A percentile compares a stretch with the other conserved stretches of the same genome.
These are phyloP conservation scores for Boletus tylopilopsis DNA, from an alignment of 768 basidiomycete species.

Conservation along the genomic window DNA sequence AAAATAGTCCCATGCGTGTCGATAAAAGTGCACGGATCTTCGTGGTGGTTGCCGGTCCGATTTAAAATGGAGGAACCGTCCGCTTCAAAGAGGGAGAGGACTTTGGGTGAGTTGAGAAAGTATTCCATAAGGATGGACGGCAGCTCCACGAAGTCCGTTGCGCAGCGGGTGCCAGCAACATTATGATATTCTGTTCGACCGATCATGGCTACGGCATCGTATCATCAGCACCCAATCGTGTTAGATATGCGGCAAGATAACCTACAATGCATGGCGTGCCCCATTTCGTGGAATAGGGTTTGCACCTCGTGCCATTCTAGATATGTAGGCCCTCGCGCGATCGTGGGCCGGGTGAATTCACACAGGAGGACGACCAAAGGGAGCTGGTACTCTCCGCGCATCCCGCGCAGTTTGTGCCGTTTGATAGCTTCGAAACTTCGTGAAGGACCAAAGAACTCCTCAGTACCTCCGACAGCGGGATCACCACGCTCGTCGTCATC, in stretches of 20 bases:
- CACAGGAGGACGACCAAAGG: conserved; percentile 90
- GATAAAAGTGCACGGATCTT: conserved; percentile 75
- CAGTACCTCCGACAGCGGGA: conserved; percentile 37
- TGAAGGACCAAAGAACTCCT: conserved; percentile 45
- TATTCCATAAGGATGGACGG: conserved; percentile 99
- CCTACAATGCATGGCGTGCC: conserved; percentile 99
- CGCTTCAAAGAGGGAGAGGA: conserved; percentile 74
- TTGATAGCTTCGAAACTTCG: conserved; percentile 62
- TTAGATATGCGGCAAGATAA: conserved; percentile 12
- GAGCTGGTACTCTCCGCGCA: conserved; percentile 75
- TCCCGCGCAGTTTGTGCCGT: conserved; percentile 53
- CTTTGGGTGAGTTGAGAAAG: conserved; percentile 80
- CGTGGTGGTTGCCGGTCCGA: conserved; percentile 61
- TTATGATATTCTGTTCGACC: conserved; percentile 97
- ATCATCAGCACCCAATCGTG: conserved; percentile 3
- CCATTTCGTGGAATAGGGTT: conserved; percentile 98
- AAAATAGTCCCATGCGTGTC: conserved; percentile 91
- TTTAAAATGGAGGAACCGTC: conserved; percentile 43
- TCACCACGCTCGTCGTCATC: conserved; percentile 82
- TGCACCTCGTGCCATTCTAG: conserved; percentile 92
- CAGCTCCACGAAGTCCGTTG: conserved; percentile 97
- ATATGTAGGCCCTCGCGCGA: conserved; percentile 61
- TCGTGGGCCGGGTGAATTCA: conserved; percentile 70
- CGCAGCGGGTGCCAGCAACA: conserved; percentile 94
- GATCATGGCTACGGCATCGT: conserved; percentile 80